These are phyloP conservation scores for Coniochaeta ligniaria DNA, from an alignment of 2,329 filamentous ascomycete genomes.

Conservation along the genomic window DNA sequence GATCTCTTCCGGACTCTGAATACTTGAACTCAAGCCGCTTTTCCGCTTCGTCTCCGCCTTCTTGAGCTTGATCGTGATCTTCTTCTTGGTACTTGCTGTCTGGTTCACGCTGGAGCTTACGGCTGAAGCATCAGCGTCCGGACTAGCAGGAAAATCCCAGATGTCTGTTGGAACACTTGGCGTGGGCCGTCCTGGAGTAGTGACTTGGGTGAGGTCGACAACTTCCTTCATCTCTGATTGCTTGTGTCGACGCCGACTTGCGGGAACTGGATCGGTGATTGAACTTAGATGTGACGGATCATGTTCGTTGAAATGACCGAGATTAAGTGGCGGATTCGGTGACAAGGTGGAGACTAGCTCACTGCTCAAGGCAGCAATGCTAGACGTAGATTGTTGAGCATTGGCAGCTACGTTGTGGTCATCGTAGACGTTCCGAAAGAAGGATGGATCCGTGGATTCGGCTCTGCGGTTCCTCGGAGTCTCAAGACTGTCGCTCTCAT, in stretches of 20 bases:
- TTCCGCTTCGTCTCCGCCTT: background rate
- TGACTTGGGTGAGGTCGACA: constrained; percentile 23
- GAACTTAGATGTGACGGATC: constrained; percentile 9
- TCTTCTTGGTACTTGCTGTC: background rate
- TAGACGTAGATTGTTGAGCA: background rate
- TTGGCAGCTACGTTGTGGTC: constrained; percentile 30
- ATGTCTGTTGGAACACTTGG: constrained; percentile 19
- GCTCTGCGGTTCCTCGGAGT: constrained; percentile 9
- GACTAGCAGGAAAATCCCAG: constrained; percentile 40
- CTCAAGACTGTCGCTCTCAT: background rate
- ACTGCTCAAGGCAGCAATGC: constrained; percentile 1
- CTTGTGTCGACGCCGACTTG: constrained; percentile 9
- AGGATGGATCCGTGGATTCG: constrained; percentile 38
- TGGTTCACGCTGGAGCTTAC: background rate
- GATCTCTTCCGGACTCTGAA: background rate
- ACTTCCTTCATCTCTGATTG: constrained; percentile 7
- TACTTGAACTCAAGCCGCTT: background rate
- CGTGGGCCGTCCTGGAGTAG: constrained; percentile 19
- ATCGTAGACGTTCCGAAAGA: constrained; percentile 40
- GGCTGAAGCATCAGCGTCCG: constrained; percentile 6
- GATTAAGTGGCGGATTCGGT: background rate
- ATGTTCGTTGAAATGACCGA: background rate
- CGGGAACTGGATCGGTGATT: constrained; percentile 18
- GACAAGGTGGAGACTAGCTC: constrained; percentile 4
- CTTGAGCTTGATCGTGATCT: background rate